Percentiles rank a stretch among this genome's conserved stretches.
These are phyloP conservation scores for Ophiocordyceps unilateralis DNA, from an alignment of 2,329 filamentous ascomycete species.

Conservation along the genomic window DNA sequence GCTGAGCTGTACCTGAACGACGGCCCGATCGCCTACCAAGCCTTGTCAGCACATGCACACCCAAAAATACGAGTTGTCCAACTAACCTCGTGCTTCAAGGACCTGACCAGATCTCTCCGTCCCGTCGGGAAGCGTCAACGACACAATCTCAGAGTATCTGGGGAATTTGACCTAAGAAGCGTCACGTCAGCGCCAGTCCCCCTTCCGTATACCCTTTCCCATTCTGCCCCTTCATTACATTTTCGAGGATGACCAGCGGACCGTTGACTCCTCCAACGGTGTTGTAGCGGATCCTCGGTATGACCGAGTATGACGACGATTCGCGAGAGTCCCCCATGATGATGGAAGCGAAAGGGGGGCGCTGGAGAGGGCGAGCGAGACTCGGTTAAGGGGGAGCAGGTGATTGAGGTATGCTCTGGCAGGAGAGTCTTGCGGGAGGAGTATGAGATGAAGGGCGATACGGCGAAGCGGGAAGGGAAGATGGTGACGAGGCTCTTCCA, in stretches of 20 bases:
- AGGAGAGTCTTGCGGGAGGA: background rate
- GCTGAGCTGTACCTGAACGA: conserved; percentile 63
- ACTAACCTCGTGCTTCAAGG: conserved; percentile 81
- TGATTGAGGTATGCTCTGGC: background rate
- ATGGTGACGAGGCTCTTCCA: conserved; percentile 4
- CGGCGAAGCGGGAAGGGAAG: background rate
- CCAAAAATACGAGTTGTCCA: background rate
- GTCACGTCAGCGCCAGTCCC: conserved; percentile 8
- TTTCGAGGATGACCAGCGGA: conserved; percentile 91
- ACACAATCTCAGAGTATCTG: conserved; percentile 94
- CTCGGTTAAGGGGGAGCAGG: conserved; percentile 4
- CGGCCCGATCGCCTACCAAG: conserved; percentile 62
- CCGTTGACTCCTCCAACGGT: conserved; percentile 97
- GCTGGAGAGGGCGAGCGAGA: background rate
- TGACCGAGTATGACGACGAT: conserved; percentile 41
- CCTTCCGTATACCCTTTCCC: no score
- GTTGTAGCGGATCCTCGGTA: conserved; percentile 72
- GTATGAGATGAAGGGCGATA: background rate
- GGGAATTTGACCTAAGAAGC: conserved; percentile 77
- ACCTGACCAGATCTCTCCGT: conserved; percentile 88
- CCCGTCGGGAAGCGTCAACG: conserved; percentile 87
- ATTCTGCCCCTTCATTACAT: conserved; percentile 34
- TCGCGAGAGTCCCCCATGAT: conserved; percentile 40
- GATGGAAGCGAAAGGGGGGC: conserved; percentile 4
- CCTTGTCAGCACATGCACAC: conserved; percentile 1